Base-by-base conservation (phyloP, 495 filamentous ascomycete species). In the Xylaria nigripes region DNA sequence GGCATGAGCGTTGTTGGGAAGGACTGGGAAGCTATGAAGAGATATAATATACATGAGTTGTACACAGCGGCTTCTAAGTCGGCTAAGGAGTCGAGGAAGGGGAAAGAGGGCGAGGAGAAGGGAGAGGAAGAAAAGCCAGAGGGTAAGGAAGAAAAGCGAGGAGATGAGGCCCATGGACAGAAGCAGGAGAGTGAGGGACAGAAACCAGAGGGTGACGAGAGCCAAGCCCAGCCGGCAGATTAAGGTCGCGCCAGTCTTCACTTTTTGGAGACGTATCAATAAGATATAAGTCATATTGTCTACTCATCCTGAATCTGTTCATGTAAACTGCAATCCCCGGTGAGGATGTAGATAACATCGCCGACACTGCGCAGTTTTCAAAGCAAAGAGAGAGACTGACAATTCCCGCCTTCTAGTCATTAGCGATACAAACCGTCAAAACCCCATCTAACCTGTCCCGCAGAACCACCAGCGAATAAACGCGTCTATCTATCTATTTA, bases 1-100 rank as follows among this genome's bases (percentile, higher is more conserved):
- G 69, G 72, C 3, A 72, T 77, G 63, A 73, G 71, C 24, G 75
- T 77, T 27, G 75, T 77, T n/a, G 72, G 70, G 15, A 64, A 70
- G n/a, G 73, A 76, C 40, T 77, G 74, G 73, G 72, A 77, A 13
- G 64, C 66, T 23, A 65, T 76, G 52, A 75, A 72, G 61, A 64
- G 66, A 36, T 77, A 71, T 49, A 77, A 77, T 58, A 59, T 77
- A 21, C 69, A 72, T 8, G 74, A 75, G 54, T 65, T 77, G 13
- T 76, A 76, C 41, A 54, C 59, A 8, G 55, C 63, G 38, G 65
- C 66, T 1, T 21, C 44, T n/a, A 70, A 69, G 47, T 54, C 46
- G 22, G 54, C 54, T n/a, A 45, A 21, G 4, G 21, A 50, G 18
- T 34, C 47, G 6, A 30, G 34, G 13, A 16, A 30, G 48, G 10